Conservation (phyloP, 768 basidiomycete species). For the Pleurotus djamor region DNA sequence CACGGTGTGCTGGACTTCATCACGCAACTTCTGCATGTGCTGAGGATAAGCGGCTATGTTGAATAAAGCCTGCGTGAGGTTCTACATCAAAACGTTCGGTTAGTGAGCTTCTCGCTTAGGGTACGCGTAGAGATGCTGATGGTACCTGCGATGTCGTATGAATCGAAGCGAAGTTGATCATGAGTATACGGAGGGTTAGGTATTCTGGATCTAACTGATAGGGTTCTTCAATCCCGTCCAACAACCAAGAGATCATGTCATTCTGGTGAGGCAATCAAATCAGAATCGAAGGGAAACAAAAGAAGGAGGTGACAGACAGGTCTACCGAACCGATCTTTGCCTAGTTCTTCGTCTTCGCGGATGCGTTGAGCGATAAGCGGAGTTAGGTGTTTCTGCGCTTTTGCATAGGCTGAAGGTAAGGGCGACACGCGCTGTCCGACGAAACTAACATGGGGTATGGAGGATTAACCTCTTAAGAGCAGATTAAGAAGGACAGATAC, state of each 20-base stretch:
- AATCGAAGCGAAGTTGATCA: conserved; percentile 31
- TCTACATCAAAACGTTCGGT: conserved; percentile 16
- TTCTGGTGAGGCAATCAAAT: conserved; percentile 15
- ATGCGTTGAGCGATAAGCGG: no score
- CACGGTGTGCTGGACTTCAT: conserved; percentile 34
- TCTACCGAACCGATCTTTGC: no score
- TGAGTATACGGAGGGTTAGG: conserved; percentile 16
- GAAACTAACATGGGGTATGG: no score
- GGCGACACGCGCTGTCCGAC: no score
- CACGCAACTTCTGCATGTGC: conserved; percentile 27
- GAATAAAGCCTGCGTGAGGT: conserved; percentile 28
- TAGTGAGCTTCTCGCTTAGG: background rate
- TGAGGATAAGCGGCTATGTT: conserved; percentile 27
- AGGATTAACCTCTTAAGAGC: no score
- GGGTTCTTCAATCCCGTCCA: conserved; percentile 16
- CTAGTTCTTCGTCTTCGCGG: no score
- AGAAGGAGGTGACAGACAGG: conserved; percentile 11
- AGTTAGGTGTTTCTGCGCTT: no score
- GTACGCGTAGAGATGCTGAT: no score
- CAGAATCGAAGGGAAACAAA: conserved; percentile 24
- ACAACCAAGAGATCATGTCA: conserved; percentile 22
- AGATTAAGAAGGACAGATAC: no score
- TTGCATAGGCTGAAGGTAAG: no score
- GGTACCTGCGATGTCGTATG: conserved; percentile 15
- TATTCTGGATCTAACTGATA: conserved; percentile 14